Conservation (phyloP, 169 alveolate genomes). For the Ichthyophthirius multifiliis region DNA sequence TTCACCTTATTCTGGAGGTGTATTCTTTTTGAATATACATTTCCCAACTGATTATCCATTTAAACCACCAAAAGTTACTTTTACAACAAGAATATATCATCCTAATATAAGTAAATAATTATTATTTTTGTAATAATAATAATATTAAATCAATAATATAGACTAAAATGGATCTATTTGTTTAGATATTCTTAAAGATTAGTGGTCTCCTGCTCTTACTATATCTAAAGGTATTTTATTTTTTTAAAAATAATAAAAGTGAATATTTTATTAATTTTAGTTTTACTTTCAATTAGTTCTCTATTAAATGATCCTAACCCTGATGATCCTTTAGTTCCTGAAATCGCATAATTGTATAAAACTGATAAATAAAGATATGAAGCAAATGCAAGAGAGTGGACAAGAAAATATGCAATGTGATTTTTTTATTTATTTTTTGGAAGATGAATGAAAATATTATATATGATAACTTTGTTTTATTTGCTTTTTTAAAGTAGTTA, state of each 20-base stretch:
- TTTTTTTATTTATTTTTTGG: too few relatives aligned
- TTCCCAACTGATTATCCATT: slow-evolving; percentile 99
- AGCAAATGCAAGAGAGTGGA: slow-evolving; percentile 98
- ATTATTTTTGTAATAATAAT: not conserved
- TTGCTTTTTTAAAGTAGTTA: too few relatives aligned
- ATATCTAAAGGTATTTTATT: slow-evolving; percentile 86
- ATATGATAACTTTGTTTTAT: too few relatives aligned
- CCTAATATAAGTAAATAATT: slow-evolving; percentile 91
- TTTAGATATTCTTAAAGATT: slow-evolving; percentile 96
- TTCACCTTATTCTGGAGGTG: slow-evolving; percentile 98
- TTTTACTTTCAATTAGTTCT: slow-evolving; percentile 95
- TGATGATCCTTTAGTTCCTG: slow-evolving; percentile 99
- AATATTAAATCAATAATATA: slow-evolving; percentile 72
- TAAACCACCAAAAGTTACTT: slow-evolving; percentile 98
- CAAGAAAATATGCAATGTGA: slow-evolving; percentile 95
- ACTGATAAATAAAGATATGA: slow-evolving; percentile 94
- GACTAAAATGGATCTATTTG: slow-evolving; percentile 97
- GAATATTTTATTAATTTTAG: slow-evolving; percentile 58
- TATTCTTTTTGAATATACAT: slow-evolving; percentile 95
- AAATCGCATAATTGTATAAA: slow-evolving; percentile 97
- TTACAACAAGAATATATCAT: slow-evolving; percentile 98
- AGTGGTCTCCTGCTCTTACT: slow-evolving; percentile 99
- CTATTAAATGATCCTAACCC: slow-evolving; percentile 99
- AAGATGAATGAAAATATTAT: too few relatives aligned
- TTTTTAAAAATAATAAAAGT: not conserved